Base-by-base conservation (phyloP, 2,329 filamentous ascomycete species). In the Fusarium sp. region DNA sequence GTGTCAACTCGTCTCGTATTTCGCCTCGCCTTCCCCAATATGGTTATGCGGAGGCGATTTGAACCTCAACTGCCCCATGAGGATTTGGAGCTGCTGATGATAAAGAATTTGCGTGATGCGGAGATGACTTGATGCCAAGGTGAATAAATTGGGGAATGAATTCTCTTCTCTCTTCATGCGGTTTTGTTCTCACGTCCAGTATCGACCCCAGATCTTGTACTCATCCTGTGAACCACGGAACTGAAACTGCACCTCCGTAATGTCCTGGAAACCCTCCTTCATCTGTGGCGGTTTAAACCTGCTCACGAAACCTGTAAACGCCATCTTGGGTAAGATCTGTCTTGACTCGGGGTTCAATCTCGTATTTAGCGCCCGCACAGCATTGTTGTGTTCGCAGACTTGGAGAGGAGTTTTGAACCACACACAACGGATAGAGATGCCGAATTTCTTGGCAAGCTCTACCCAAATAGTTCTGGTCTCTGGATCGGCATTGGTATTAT, bases 401-500 rank as follows among this genome's bases (percentile, higher is more conserved):
- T 88, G 86, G 31, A 90, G 81, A 2, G 91, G 86, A 18, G 94
- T 92, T 57, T 91, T 92, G 83, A 99, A 96, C 81, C 93, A 92
- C 15, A 98, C 86, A 78, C 95, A 97, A 51, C 95, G 92, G 75
- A 97, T 92, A 5, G 93, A 92, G 5, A 97, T 86, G 8, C 88
- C 84, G 77, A 90, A 83, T 76, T 92, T 91, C 72, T 86, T 87
- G 23, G 94, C 94, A 35, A 98, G 82, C 31, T 89, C 84, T 37
- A 94, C 82, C 95, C 95, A 98, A 67, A 93, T 83, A n/a, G 88
- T 87, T 72, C 96, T 88, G 29, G 92, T 94, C 58, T 93, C 92
- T 16, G 86, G 80, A 82, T 97, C 93, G 35, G 95, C 90, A 79
- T 99, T 99, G n/a, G 96, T 98, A 80, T 97, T 98, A 82, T 99